phyloP scores from a whole-genome alignment of 257 asterid genomes.

The Nicotiana paniculata region DNA sequence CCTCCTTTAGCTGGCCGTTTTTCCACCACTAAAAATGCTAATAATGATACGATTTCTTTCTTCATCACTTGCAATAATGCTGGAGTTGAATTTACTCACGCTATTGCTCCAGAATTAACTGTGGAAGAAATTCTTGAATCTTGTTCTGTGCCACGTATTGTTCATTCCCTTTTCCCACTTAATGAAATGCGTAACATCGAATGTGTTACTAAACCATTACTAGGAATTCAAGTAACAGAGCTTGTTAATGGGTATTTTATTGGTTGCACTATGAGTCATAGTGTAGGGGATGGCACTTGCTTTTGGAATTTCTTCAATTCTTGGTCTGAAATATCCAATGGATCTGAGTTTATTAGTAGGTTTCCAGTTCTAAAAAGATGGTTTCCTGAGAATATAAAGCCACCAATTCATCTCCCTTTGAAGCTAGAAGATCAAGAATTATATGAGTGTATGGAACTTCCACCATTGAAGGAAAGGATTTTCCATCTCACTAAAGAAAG shows the following conservation, averaged over 20 bases:
- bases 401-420: slow-evolving; percentile 3
- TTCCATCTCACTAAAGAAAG: slow-evolving; percentile 23
- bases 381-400: slow-evolving; percentile 5
- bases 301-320: slow-evolving; percentile 49
- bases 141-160: slow-evolving; percentile 12
- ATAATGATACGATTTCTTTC: background rate
- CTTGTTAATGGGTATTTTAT: slow-evolving; percentile 37
- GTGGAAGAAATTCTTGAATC: slow-evolving; percentile 21
- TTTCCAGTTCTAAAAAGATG: slow-evolving; percentile 20
- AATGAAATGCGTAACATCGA: slow-evolving; percentile 18
- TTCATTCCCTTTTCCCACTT: slow-evolving; percentile 24
- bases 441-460: background rate
- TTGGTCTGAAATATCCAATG: slow-evolving; percentile 40
- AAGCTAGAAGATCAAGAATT: slow-evolving; percentile 12
- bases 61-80: slow-evolving; percentile 2
- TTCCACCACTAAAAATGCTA: background rate
- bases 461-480: slow-evolving; percentile 19
- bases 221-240: slow-evolving; percentile 38
- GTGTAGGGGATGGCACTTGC: slow-evolving; percentile 22
- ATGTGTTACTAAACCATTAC: slow-evolving; percentile 27
- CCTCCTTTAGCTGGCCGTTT: slow-evolving; percentile 53
- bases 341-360: slow-evolving; percentile 16
- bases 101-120: slow-evolving; percentile 3
- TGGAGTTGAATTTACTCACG: slow-evolving; percentile 16
- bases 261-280: slow-evolving; percentile 35